Percentiles rank a stretch among this genome's conserved stretches.
Evolutionary conservation across 192 early-diverging fungal genomes (phyloP).

Genomic region (Coemansia sp.): DNA sequence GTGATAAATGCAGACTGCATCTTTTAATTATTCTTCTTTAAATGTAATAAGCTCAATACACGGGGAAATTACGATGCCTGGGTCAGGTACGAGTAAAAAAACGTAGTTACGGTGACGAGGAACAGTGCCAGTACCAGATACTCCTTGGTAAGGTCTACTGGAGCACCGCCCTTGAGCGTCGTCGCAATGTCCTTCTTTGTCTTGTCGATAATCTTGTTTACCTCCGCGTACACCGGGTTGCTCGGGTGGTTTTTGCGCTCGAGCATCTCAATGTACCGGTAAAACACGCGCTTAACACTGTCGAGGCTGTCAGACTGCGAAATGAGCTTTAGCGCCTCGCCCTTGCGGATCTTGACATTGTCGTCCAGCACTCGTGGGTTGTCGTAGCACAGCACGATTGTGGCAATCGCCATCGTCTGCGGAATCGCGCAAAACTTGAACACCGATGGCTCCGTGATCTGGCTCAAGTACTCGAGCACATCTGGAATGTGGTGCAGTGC

Average conservation of each 20-base stretch:
- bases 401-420: slow-evolving; percentile 99
- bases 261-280: slow-evolving; percentile 62
- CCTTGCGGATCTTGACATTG: slow-evolving; percentile 93
- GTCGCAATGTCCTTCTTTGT: slow-evolving; percentile 46
- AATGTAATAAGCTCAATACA: neutral
- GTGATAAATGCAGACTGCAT: neutral
- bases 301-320: slow-evolving; percentile 57
- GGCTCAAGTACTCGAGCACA: slow-evolving; percentile 81
- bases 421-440: slow-evolving; percentile 98
- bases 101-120: slow-evolving; percentile 18
- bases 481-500: slow-evolving; percentile 82
- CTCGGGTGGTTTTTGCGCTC: slow-evolving; percentile 61
- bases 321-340: slow-evolving; percentile 74
- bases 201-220: slow-evolving; percentile 56
- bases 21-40: neutral
- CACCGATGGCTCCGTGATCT: slow-evolving; percentile 74
- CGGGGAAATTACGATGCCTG: neutral
- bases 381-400: slow-evolving; percentile 83
- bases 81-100: slow-evolving; percentile 37
- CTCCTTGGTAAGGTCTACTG: slow-evolving; percentile 48
- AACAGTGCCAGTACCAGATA: slow-evolving; percentile 36
- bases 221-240: slow-evolving; percentile 66
- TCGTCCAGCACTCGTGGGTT: slow-evolving; percentile 76
- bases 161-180: slow-evolving; percentile 44
- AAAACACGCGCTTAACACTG: slow-evolving; percentile 64